Conservation (phyloP, 148 eudicot species). For the Silene latifolia region DNA sequence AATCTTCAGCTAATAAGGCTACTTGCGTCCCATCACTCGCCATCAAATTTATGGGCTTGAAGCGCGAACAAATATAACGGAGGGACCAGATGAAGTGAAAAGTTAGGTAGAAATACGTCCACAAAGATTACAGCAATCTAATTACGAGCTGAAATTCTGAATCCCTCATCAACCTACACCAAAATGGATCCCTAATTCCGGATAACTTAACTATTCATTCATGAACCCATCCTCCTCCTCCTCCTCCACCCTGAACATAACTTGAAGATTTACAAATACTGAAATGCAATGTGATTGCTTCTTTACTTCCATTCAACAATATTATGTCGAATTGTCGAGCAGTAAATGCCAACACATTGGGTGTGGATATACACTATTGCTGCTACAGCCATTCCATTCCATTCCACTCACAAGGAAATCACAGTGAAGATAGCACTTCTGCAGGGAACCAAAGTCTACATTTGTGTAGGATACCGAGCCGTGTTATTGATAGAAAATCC, state of each 20-base stretch:
- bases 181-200: too few relatives aligned
- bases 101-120: too few relatives aligned
- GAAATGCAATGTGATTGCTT: not conserved
- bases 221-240: too few relatives aligned
- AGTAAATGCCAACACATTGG: not conserved
- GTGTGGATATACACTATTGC: not conserved
- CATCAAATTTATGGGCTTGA: too few relatives aligned
- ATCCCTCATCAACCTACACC: too few relatives aligned
- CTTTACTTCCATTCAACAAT: not conserved
- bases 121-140: too few relatives aligned
- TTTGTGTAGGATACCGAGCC: slow-evolving; percentile 26
- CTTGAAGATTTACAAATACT: not conserved
- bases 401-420: not conserved
- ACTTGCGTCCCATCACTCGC: too few relatives aligned
- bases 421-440: not conserved
- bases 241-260: not conserved
- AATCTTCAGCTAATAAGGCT: too few relatives aligned
- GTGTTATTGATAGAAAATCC: slow-evolving; percentile 31
- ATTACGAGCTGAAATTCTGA: too few relatives aligned
- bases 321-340: not conserved
- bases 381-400: not conserved
- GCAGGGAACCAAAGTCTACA: slow-evolving; percentile 4
- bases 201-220: too few relatives aligned
- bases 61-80: too few relatives aligned
- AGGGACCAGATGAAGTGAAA: too few relatives aligned